Evolutionary conservation across 768 basidiomycete genomes (phyloP), one percentile per base, ranked within the genome.

Genomic region (Rhodotorula paludigena): DNA sequence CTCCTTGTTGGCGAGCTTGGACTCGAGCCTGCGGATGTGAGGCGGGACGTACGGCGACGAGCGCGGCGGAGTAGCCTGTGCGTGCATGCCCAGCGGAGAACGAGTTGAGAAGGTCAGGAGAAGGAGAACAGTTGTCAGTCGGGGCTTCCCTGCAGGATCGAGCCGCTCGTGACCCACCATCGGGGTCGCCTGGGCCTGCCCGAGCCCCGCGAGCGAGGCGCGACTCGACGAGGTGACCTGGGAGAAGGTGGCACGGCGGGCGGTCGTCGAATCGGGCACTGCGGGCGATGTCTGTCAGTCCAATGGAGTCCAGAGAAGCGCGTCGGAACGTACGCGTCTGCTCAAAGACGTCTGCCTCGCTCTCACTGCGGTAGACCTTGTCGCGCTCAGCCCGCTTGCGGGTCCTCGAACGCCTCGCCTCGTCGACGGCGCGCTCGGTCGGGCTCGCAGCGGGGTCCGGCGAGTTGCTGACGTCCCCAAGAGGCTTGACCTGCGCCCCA

Each of bases 131-230:
- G 33, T 33, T 58, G 33, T 36, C 25, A 14, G 5, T 18, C 0
- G 8, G 33, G 0, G 4, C 5, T 1, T 9, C 5, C 2, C 8
- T 14, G 23, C 11, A 2, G 44, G 23, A 28, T 6, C 33, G 36
- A 25, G n/a, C n/a, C 7, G 28, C 18, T 11, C 1, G 16, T 0
- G 42, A 45, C 57, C 33, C 45, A 58, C 57, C 0, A n/a, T 18
- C 0, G 20, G 15, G 3, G 32, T 25, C 10, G 33, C 4, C 12
- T 33, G 3, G 3, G 23, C 33, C 25, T 48, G 33, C 3, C 44
- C 45, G 35, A 35, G 32, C 7, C 57, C 57, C 3, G 32, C 44
- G 11, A 47, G 57, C 6, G 44, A 45, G 14, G 44, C 9, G 18
- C 44, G n/a, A 23, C 35, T 15, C 11, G 57, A 47, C 32, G 45